Base-by-base conservation (phyloP, 1,284 basidiomycete genomes). In the Microbotryum violaceum region DNA sequence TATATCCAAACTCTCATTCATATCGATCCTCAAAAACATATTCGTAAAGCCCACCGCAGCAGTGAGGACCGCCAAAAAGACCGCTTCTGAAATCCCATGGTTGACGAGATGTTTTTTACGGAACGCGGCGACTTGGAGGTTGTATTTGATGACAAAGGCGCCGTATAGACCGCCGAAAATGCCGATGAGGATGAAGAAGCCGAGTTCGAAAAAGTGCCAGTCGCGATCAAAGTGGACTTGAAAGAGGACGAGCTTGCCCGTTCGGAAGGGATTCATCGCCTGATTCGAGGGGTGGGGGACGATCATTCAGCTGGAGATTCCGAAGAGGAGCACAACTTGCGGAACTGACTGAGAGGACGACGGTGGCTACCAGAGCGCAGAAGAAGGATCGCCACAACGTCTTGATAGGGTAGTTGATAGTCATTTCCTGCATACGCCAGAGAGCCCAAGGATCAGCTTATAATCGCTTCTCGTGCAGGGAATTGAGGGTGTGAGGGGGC, bases 141-240 rank as follows among this genome's bases (percentile, higher is more conserved):
- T 94, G 79, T 96, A 96, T 75, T 94, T 97, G 74, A 96, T 88
- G 46, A 98, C 87, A 71, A 98, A 89, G 0, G 91, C 93, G 21
- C 96, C 96, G 75, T 98, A 99, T 1, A 97, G 80, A 47, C 96
- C 94, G 45, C 96, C 96, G 74, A 98, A 97, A 66, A 98, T 82
- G 5, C 96, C 96, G 50, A 98, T 83, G 64, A 98, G 82, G 57
- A 97, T 81, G 52, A 74, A 74, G 42, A 93, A 82, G n/a, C 94
- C 85, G 58, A 98, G 90, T 75, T 97, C 96, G 74, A 98, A 98
- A 78, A 96, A 97, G 75, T 98, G 94, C 96, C 96, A 99, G 72
- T 94, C 91, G 33, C 93, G 82, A 74, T 90, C 91, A 76, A 98
- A 98, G 7, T 92, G 94, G 65, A 98, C 91, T 75, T 97, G 91